Base-by-base conservation (phyloP, 2,329 filamentous ascomycete genomes). In the Fusarium chlamydosporum region DNA sequence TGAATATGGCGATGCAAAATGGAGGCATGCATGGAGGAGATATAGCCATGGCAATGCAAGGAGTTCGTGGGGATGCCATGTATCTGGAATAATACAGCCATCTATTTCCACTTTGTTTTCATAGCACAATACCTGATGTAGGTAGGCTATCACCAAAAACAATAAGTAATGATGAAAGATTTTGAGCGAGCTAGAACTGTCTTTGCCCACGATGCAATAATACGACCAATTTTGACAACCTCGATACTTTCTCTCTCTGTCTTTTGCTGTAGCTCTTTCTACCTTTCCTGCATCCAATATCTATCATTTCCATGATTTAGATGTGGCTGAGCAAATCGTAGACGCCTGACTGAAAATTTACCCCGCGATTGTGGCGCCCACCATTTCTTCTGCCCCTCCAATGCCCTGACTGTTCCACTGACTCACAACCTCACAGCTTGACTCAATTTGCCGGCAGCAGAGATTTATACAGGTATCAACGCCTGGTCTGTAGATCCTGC, bases 51-150 rank as follows among this genome's bases (percentile, higher is more conserved):
- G 77, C 79, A 12, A 83, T 85, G 76, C 80, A 83, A 59, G 80
- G 81, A 33, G 79, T 84, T 35, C 79, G 81, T 46, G 78, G 79
- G 40, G 84, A 86, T 56, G 77, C 80, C 38, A 85, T 87, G 82
- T 87, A 84, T 72, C 82, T 86, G 80, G 83, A 85, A 67, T 85
- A 76, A 75, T 51, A 64, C 52, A 56, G 43, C 31, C 35, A 50
- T 23, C 23, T 23, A 23, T 53, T 43, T 47, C 37, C 31, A 27
- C 33, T 29, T 37, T 65, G 48, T 23, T 34, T 52, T 45, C 23
- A 48, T 37, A 45, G 29, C 47, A 48, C 54, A 67, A 67, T 57
- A 42, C 41, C 52, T 60, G 18, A 16, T 18, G 23, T 41, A 54
- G 65, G 40, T 37, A 47, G 41, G 43, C 52, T 50, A 40, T 18